These are phyloP conservation scores for Ophiostoma perfectum DNA, from an alignment of 2,329 filamentous ascomycete genomes.

Conservation along the genomic window DNA sequence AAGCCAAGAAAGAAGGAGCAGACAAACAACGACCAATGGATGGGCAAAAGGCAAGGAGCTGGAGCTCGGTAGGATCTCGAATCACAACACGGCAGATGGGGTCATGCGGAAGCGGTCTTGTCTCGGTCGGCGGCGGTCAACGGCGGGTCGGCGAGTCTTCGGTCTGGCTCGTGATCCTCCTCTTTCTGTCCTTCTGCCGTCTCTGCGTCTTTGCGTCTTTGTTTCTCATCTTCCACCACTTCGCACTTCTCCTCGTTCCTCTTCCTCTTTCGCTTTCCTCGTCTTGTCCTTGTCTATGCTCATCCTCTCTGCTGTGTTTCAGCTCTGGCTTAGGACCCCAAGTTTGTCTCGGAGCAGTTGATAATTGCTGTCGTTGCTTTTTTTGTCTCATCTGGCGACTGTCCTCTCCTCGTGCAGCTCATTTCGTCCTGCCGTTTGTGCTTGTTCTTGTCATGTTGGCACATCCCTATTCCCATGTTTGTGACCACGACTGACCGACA, in stretches of 20 bases:
- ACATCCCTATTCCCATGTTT: no score
- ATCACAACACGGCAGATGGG: conserved; percentile 5
- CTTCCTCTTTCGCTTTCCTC: neutral
- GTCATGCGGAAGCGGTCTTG: conserved; percentile 5
- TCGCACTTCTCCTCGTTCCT: neutral
- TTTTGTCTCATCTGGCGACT: no score
- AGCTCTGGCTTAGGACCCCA: neutral
- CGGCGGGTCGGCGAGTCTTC: conserved; percentile 15
- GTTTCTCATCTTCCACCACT: neutral
- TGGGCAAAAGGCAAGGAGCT: neutral
- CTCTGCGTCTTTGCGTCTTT: neutral
- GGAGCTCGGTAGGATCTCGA: conserved; percentile 12
- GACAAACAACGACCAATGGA: no score
- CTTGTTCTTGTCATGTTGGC: neutral
- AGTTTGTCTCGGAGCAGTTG: neutral
- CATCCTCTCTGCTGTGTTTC: neutral
- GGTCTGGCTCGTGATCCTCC: conserved; percentile 11
- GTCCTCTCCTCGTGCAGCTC: no score
- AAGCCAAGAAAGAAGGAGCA: no score
- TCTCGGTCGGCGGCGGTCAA: conserved; percentile 5
- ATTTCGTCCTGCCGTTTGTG: neutral
- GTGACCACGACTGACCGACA: no score
- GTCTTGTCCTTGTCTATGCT: neutral
- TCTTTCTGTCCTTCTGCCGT: neutral
- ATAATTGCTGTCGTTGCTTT: neutral